phyloP scores from a whole-genome alignment of 805 yeast species.

The Spathaspora arborariae region DNA sequence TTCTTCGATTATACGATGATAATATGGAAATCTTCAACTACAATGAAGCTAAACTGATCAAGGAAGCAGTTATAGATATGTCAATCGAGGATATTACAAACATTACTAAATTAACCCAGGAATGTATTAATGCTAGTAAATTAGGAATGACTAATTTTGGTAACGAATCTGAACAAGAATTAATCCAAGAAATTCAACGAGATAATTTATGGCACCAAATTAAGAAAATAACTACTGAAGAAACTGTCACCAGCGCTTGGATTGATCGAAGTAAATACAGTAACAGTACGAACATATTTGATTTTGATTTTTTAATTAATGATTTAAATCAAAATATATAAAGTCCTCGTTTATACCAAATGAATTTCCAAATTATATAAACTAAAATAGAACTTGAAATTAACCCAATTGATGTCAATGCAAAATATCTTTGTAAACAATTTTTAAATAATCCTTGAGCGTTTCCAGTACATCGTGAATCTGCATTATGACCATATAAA shows the following conservation, averaged over 20 bases:
- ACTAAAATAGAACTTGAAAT: slow-evolving; percentile 21
- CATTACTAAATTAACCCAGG: background rate
- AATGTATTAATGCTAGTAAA: background rate
- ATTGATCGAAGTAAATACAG: background rate
- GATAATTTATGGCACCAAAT: slow-evolving; percentile 14
- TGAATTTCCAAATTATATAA: slow-evolving; percentile 23
- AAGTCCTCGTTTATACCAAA: slow-evolving; percentile 30
- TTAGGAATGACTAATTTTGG: background rate
- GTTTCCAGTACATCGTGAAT: slow-evolving; percentile 19
- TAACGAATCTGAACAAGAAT: slow-evolving; percentile 5
- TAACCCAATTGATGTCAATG: slow-evolving; percentile 21
- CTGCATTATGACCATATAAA: slow-evolving; percentile 63
- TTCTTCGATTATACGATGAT: background rate
- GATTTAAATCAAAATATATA: slow-evolving; percentile 11
- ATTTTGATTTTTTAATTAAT: slow-evolving; percentile 1
- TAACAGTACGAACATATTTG: background rate
- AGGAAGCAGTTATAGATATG: slow-evolving; percentile 6
- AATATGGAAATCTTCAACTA: background rate
- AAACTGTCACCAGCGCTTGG: slow-evolving; percentile 3
- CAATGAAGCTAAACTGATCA: background rate
- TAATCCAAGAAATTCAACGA: slow-evolving; percentile 7
- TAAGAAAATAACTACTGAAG: slow-evolving; percentile 1
- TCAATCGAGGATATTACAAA: background rate
- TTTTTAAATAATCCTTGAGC: slow-evolving; percentile 3
- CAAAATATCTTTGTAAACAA: slow-evolving; percentile 27